A percentile compares a stretch with the other conserved stretches of the same genome.
These are phyloP conservation scores for Manihot esculenta DNA, from an alignment of 441 rosid genomes.

Conservation along the genomic window DNA sequence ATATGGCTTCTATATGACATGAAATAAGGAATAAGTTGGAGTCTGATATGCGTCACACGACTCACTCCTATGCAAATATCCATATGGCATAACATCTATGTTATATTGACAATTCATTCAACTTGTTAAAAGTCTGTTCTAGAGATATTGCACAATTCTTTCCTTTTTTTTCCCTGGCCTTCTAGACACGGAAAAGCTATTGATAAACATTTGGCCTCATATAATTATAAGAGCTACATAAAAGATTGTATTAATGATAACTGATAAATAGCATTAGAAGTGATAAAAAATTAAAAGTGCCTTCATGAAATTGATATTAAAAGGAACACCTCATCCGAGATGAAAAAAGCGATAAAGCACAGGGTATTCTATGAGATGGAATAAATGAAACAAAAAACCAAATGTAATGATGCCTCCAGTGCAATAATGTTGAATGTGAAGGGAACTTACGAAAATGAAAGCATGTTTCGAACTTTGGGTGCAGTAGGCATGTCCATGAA, in stretches of 20 bases:
- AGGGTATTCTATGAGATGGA: background rate
- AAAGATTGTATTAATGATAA: background rate
- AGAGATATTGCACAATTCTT: background rate
- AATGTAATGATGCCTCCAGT: background rate
- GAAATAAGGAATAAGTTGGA: background rate
- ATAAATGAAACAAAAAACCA: background rate
- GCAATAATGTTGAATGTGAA: background rate
- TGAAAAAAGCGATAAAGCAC: background rate
- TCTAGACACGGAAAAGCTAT: background rate
- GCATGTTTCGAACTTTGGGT: slow-evolving; percentile 99
- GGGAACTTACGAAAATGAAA: slow-evolving; percentile 87
- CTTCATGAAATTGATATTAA: too few species aligned
- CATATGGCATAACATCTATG: background rate
- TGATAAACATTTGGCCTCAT: background rate
- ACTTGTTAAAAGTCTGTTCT: too few species aligned
- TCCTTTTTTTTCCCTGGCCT: background rate
- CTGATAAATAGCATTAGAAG: background rate
- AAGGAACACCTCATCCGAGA: background rate
- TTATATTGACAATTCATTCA: background rate
- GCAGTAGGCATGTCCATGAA: slow-evolving; percentile 98
- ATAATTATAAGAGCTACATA: background rate
- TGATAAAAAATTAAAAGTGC: background rate
- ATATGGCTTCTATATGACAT: background rate
- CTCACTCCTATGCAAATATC: background rate
- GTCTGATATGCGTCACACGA: background rate